phyloP scores from a whole-genome alignment of 306 rosid species.

The Malus domestica region DNA sequence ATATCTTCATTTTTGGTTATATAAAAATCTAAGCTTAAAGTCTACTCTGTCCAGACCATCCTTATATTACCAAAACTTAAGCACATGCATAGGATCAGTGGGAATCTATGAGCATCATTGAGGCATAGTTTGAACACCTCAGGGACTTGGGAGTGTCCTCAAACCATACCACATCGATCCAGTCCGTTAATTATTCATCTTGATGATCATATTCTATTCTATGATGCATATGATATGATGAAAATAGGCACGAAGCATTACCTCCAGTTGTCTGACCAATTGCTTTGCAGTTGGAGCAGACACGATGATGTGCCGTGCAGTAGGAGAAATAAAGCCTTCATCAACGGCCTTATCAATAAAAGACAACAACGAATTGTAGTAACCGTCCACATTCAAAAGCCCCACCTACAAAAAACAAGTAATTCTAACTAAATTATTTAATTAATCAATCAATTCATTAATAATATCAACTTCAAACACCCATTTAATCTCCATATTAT shows the following conservation, averaged over 20 bases:
- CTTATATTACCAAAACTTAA: background rate
- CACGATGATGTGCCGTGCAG: constrained; percentile 95
- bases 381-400: constrained; percentile 93
- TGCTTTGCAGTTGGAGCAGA: constrained; percentile 92
- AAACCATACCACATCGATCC: background rate
- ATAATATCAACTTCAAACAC: background rate
- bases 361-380: constrained; percentile 75
- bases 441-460: constrained; percentile 2
- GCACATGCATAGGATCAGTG: background rate
- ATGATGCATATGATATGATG: background rate
- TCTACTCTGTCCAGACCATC: background rate
- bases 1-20: background rate
- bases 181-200: background rate
- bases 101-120: background rate
- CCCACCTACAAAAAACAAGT: constrained; percentile 66
- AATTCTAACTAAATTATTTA: background rate
- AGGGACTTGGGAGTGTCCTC: background rate
- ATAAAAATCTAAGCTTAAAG: background rate
- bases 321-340: constrained; percentile 94
- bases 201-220: background rate
- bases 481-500: background rate
- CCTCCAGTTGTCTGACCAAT: constrained; percentile 85
- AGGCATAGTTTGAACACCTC: background rate
- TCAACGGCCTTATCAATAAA: constrained; percentile 97
- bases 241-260: background rate